Evolutionary conservation across 495 filamentous ascomycete genomes (phyloP).

Genomic region (Aspergillus indologenus): DNA sequence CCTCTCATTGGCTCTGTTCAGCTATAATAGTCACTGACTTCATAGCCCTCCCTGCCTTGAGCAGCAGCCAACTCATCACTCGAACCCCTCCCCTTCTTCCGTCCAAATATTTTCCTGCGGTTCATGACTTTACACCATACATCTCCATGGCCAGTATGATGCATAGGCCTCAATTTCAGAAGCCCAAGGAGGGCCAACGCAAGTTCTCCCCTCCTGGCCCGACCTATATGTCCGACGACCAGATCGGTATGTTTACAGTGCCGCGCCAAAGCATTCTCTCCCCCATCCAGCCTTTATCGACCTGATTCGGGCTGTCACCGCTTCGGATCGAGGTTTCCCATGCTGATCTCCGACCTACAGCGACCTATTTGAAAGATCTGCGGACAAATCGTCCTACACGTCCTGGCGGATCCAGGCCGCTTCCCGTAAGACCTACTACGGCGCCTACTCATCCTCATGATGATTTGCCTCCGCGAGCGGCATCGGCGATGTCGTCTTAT

Average conservation of each 20-base stretch:
- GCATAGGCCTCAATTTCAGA: conserved; percentile 33
- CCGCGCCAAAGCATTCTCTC: conserved; percentile 23
- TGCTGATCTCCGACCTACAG: conserved; percentile 33
- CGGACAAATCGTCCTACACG: conserved; percentile 73
- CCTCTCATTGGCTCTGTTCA: conserved; percentile 21
- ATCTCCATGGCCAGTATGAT: conserved; percentile 23
- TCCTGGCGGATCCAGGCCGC: conserved; percentile 77
- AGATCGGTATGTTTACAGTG: conserved; percentile 66
- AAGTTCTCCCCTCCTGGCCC: conserved; percentile 72
- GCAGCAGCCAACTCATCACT: conserved; percentile 13
- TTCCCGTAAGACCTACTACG: conserved; percentile 45
- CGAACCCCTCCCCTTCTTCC: conserved; percentile 18
- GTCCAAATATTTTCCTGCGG: conserved; percentile 10
- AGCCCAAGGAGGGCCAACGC: conserved; percentile 42
- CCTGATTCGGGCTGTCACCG: conserved; percentile 1
- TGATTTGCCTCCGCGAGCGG: conserved; percentile 41
- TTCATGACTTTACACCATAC: conserved; percentile 13
- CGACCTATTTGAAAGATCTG: conserved; percentile 75
- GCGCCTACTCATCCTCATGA: conserved; percentile 39
- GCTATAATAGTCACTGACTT: conserved; percentile 17
- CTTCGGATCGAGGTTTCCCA: neutral
- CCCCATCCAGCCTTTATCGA: conserved; percentile 8
- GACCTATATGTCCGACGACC: conserved; percentile 80
- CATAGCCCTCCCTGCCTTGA: conserved; percentile 10
- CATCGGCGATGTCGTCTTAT: conserved; percentile 47